A percentile compares a stretch with the other conserved stretches of the same genome.
These are phyloP conservation scores for Lasiodiplodia gonubiensis DNA, from an alignment of 2,329 filamentous ascomycete species.

Conservation along the genomic window DNA sequence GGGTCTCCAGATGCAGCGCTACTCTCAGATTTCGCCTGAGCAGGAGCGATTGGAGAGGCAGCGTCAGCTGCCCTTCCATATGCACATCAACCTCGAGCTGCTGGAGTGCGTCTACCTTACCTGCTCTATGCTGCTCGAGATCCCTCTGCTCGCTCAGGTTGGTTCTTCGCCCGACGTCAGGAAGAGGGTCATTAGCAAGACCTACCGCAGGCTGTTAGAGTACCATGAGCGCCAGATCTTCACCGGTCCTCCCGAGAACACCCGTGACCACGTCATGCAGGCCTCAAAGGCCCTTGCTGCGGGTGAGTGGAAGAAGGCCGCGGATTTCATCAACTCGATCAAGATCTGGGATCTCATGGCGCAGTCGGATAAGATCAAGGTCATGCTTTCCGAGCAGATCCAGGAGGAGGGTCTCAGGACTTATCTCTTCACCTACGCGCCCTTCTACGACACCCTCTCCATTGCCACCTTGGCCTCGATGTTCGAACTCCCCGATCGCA, in stretches of 20 bases:
- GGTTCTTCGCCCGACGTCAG: conserved; percentile 95
- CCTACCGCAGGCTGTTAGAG: conserved; percentile 97
- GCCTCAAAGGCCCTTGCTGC: conserved; percentile 95
- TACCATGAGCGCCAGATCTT: conserved; percentile 99
- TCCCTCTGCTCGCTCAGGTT: conserved; percentile 93
- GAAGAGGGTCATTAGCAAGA: conserved; percentile 99
- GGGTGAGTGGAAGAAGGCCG: conserved; percentile 98
- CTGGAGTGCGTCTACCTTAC: conserved; percentile 98
- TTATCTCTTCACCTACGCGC: conserved; percentile 98
- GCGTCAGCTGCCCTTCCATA: conserved; percentile 97
- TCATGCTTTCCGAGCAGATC: conserved; percentile 96
- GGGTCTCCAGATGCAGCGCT: conserved; percentile 97
- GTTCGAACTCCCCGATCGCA: conserved; percentile 92
- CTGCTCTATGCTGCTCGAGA: conserved; percentile 98
- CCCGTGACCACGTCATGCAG: conserved; percentile 98
- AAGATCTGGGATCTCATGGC: conserved; percentile 99
- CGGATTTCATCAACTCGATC: conserved; percentile 91
- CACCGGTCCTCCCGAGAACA: conserved; percentile 97
- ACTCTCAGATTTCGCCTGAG: conserved; percentile 93
- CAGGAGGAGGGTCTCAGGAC: conserved; percentile 98
- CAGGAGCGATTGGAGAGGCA: conserved; percentile 97
- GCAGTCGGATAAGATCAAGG: conserved; percentile 89
- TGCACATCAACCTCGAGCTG: conserved; percentile 99
- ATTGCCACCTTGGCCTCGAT: conserved; percentile 84
- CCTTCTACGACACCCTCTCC: conserved; percentile 96